Base-by-base conservation (phyloP, 192 early-diverging fungal genomes). In the Gamsiella multidivaricata region DNA sequence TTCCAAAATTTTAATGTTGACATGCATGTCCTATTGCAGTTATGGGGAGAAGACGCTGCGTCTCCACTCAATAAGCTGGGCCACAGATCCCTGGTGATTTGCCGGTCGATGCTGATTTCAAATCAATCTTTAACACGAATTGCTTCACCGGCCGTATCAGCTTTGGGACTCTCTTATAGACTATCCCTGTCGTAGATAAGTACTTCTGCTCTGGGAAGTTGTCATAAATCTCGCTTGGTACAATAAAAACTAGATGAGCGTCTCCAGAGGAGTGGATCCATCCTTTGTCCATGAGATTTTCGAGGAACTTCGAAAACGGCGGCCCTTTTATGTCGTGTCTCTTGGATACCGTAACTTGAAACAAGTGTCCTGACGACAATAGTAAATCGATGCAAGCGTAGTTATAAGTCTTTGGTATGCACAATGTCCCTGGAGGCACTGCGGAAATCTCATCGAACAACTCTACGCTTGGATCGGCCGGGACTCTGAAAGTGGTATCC, bases 71-170 rank as follows among this genome's bases (percentile, higher is more conserved):
- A n/a, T n/a, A n/a, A 41, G 39, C 39, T 41, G 7, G 7, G 39
- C 39, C 39, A 15, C 39, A 11, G 9, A 41, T 7, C n/a, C 63
- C 63, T 36, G 65, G 65, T 5, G 65, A 50, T 58, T 39, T 8
- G 32, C 65, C 64, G 0, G 14, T 5, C 9, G 46, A 29, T 51
- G 43, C 46, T 37, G 65, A 37, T 26, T 50, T 9, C 22, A 56
- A 12, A 58, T 68, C 64, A 47, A 68, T 37, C 29, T 54, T 54
- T n/a, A 68, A 29, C 3, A 68, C 65, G 37, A 39, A 68, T 29
- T 68, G 65, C 23, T 41, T 68, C 33, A 58, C 46, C 47, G 10
- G 36, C 43, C 12, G 0, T 2, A 58, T 29, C 47, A 28, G 11
- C 22, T 28, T 42, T 1, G 65, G 43, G 23, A 52, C 20, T 22